phyloP scores from a whole-genome alignment of 2,329 filamentous ascomycete species.

The Penicillium nordicum region DNA sequence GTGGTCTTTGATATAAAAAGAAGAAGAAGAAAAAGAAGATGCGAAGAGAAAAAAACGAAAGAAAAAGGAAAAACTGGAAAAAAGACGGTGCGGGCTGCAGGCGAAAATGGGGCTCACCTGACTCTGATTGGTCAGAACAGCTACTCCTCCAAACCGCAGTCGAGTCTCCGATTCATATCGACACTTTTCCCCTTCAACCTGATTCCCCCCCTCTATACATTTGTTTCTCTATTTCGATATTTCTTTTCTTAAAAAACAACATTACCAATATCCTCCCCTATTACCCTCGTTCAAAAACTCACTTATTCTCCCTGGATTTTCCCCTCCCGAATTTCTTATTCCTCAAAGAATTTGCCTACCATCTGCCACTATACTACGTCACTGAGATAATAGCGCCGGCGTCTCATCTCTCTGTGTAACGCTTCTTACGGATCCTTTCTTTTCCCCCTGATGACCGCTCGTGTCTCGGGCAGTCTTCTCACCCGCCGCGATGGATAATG shows the following conservation, averaged over 20 bases:
- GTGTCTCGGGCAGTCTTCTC: constrained; percentile 35
- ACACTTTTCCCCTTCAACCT: constrained; percentile 16
- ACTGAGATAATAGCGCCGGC: constrained; percentile 3
- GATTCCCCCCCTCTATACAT: constrained; percentile 2
- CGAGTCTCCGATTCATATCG: constrained; percentile 31
- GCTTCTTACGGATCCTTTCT: constrained; percentile 11
- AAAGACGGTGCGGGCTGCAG: constrained; percentile 33
- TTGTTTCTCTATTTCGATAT: constrained; percentile 10
- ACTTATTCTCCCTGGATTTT: background rate
- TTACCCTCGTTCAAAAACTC: background rate
- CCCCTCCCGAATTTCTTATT: background rate
- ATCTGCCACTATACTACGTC: constrained; percentile 7
- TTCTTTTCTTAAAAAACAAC: constrained; percentile 1
- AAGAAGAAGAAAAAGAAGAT: constrained; percentile 33
- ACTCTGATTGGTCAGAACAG: constrained; percentile 28
- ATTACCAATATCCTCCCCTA: background rate
- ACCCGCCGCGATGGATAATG: constrained; percentile 47
- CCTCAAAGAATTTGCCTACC: background rate
- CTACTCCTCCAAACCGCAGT: constrained; percentile 14
- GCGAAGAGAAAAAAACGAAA: constrained; percentile 10
- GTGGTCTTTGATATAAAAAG: constrained; percentile 58
- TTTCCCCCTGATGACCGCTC: constrained; percentile 38
- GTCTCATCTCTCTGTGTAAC: constrained; percentile 11
- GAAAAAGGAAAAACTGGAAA: constrained; percentile 23
- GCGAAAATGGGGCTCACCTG: constrained; percentile 13